phyloP scores from a whole-genome alignment of 225 moss, liverwort and hornwort species.

The Pseudoscleropodium purum region DNA sequence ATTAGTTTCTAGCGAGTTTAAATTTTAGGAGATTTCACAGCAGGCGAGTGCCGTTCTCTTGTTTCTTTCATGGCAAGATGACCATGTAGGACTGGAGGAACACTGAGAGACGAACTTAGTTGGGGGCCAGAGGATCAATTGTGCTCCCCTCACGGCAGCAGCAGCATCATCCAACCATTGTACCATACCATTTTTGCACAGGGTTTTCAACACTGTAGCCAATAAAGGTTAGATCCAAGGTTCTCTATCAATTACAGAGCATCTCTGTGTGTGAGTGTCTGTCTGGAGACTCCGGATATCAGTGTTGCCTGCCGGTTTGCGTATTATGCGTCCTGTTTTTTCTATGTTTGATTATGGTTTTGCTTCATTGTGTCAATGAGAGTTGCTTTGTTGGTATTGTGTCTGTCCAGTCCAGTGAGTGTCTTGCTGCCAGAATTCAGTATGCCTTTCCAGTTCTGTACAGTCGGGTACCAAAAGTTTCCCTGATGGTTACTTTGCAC shows the following conservation, averaged over 20 bases:
- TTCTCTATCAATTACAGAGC: neutral
- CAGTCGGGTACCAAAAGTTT: neutral
- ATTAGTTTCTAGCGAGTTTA: too few species aligned
- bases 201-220: slow-evolving; percentile 12
- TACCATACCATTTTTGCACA: slow-evolving; percentile 45
- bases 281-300: neutral
- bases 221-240: slow-evolving; percentile 7
- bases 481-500: neutral
- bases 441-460: neutral
- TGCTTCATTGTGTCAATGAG: neutral
- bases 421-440: neutral
- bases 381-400: neutral
- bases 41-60: neutral
- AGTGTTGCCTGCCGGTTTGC: neutral
- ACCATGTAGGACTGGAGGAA: neutral
- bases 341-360: too few species aligned
- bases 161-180: neutral
- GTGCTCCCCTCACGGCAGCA: neutral
- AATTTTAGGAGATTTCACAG: neutral
- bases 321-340: neutral
- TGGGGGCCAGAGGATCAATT: neutral
- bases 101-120: neutral
- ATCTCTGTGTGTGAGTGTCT: neutral
- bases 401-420: neutral
- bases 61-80: neutral